Base-by-base conservation (phyloP, 805 yeast genomes). In the Starmerella cellae region DNA sequence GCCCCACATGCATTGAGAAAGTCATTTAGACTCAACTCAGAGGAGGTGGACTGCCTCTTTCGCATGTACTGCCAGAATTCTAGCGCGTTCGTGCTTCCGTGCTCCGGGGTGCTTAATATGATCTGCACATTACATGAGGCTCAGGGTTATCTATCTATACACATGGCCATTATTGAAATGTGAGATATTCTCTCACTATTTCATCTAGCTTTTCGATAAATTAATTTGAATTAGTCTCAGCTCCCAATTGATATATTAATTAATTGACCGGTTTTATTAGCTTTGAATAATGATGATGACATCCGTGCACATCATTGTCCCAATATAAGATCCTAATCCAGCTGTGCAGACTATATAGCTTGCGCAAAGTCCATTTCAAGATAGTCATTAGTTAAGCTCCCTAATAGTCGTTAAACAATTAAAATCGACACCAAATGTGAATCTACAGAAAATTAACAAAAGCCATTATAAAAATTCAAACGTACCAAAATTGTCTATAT, bases 1-100 rank as follows among this genome's bases (percentile, higher is more conserved):
- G 38, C 33, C 20, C 46, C 49, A 8, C 35, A 35, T 2, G 42
- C 31, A 1, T 17, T 35, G 13, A 31, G 31, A 22, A 46, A 37
- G 5, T 38, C 38, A 3, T 38, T 36, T 16, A 44, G 27, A 17
- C 35, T 18, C 28, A 29, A 40, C 33, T 18, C n/a, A n/a, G n/a
- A n/a, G n/a, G n/a, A n/a, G n/a, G n/a, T 27, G 11, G 44, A 17
- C 3, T 35, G 28, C 28, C 28, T 24, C 28, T 13, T 13, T 24
- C 28, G 28, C n/a, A n/a, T 24, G 28, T 24, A 24, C 28, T 13
- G 28, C 11, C 28, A 8, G 13, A 9, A 9, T 8, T 8, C 28
- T 8, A 24, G 28, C 28, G 28, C n/a, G n/a, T n/a, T 24, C 28
- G 28, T 13, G 28, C 13, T 24, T 24, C 28, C 13, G 11, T 24